Conservation (phyloP, 306 rosid genomes). For the Prunus davidiana region DNA sequence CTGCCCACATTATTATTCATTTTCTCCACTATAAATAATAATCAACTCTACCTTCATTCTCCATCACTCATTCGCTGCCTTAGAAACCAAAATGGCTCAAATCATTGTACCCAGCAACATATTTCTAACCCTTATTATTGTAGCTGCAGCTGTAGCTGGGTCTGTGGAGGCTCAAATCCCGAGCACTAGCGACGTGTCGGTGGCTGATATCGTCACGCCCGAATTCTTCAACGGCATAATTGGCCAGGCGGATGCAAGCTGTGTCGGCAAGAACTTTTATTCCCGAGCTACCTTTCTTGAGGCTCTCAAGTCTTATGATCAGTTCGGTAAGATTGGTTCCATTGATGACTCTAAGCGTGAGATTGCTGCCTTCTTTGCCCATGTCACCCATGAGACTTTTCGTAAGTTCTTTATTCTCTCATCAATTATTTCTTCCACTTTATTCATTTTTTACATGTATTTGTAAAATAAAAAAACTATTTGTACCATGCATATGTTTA, state of each 20-base stretch:
- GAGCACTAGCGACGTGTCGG: slow-evolving; percentile 25
- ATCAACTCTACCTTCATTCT: not conserved
- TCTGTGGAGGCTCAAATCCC: slow-evolving; percentile 30
- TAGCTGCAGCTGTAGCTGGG: slow-evolving; percentile 3
- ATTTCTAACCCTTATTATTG: not conserved
- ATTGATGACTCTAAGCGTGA: slow-evolving; percentile 66
- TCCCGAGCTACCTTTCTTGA: slow-evolving; percentile 43
- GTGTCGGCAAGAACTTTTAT: slow-evolving; percentile 68
- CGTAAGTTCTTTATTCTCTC: slow-evolving; percentile 36
- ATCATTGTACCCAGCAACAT: not conserved
- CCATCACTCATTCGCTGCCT: not conserved
- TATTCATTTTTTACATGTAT: not conserved
- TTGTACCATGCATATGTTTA: too few relatives aligned
- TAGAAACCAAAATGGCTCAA: not conserved
- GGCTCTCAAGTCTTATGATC: slow-evolving; percentile 44
- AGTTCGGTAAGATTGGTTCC: slow-evolving; percentile 42
- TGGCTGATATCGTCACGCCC: slow-evolving; percentile 49
- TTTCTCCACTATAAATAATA: not conserved
- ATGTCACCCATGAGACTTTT: slow-evolving; percentile 81
- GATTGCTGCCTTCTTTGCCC: slow-evolving; percentile 79
- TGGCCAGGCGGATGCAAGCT: slow-evolving; percentile 36
- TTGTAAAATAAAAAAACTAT: not conserved
- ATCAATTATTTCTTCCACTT: not conserved
- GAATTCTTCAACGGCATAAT: slow-evolving; percentile 54
- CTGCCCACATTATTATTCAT: not conserved